Conservation (phyloP, 2,329 filamentous ascomycete genomes). For the Trematosphaeria pertusa region DNA sequence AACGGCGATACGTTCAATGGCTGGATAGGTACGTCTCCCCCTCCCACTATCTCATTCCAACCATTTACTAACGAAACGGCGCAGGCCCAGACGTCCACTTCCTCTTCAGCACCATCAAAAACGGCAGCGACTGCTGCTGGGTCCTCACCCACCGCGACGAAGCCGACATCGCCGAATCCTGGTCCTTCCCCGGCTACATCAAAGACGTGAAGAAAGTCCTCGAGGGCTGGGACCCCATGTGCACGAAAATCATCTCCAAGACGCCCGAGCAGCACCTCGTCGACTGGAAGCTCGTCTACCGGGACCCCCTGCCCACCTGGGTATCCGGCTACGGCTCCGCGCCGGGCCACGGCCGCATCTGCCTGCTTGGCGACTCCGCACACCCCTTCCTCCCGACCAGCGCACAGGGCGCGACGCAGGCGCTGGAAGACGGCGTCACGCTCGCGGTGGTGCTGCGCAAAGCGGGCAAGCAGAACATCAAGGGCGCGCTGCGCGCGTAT, state of each 20-base stretch:
- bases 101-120: constrained; percentile 47
- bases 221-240: constrained; percentile 43
- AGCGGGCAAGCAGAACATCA: constrained; percentile 39
- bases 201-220: constrained; percentile 42
- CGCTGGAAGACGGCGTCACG: constrained; percentile 57
- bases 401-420: constrained; percentile 62
- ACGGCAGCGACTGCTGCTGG: constrained; percentile 47
- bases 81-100: constrained; percentile 48
- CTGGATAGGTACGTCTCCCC: constrained; percentile 39
- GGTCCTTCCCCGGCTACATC: constrained; percentile 45
- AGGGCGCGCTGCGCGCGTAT: constrained; percentile 37
- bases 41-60: neutral
- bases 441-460: constrained; percentile 34
- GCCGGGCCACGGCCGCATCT: constrained; percentile 51
- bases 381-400: constrained; percentile 63
- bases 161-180: constrained; percentile 45
- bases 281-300: constrained; percentile 64
- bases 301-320: constrained; percentile 61
- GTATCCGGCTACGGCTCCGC: constrained; percentile 54
- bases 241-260: constrained; percentile 42
- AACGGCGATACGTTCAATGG: constrained; percentile 48
- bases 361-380: constrained; percentile 61
- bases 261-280: constrained; percentile 50
- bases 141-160: constrained; percentile 45
- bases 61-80: constrained; percentile 1